Percentiles rank a stretch among this genome's conserved stretches.
These are phyloP conservation scores for Panicum miliaceum DNA, from an alignment of 176 grass and related monocot species.

Conservation along the genomic window DNA sequence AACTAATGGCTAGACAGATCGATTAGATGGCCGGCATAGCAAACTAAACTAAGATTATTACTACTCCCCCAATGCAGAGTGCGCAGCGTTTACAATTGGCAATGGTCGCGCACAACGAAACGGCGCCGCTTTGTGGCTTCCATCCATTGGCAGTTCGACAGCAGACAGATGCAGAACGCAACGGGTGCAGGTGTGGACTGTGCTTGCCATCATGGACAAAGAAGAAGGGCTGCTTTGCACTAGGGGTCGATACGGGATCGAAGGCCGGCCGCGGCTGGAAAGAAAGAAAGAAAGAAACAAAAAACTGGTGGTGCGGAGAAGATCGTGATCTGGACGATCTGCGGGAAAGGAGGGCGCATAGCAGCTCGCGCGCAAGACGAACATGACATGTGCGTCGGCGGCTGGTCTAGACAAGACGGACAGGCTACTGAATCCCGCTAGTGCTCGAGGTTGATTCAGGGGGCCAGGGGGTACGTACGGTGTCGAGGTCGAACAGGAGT, in stretches of 20 bases:
- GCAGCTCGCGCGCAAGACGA: neutral
- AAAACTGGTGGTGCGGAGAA: neutral
- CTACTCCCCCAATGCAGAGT: neutral
- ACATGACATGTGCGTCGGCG: neutral
- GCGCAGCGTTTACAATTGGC: neutral
- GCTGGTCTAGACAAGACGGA: neutral
- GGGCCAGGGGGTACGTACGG: neutral
- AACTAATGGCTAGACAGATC: neutral
- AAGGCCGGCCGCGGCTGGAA: neutral
- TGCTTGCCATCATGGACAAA: neutral
- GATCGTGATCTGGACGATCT: neutral
- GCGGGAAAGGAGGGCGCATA: neutral
- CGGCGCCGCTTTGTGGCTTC: neutral
- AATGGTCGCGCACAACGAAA: neutral
- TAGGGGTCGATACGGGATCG: neutral
- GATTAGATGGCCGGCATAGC: neutral
- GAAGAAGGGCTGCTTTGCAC: neutral
- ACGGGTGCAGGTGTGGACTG: neutral
- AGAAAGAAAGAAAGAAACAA: neutral
- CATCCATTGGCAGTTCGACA: slow-evolving; percentile 35
- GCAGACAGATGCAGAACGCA: neutral
- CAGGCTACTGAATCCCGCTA: neutral
- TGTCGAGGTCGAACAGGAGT: neutral
- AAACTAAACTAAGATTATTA: neutral
- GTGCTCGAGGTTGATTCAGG: slow-evolving; percentile 1